Conservation (phyloP, 2,329 filamentous ascomycete species). For the Purpureocillium takamizusanense region DNA sequence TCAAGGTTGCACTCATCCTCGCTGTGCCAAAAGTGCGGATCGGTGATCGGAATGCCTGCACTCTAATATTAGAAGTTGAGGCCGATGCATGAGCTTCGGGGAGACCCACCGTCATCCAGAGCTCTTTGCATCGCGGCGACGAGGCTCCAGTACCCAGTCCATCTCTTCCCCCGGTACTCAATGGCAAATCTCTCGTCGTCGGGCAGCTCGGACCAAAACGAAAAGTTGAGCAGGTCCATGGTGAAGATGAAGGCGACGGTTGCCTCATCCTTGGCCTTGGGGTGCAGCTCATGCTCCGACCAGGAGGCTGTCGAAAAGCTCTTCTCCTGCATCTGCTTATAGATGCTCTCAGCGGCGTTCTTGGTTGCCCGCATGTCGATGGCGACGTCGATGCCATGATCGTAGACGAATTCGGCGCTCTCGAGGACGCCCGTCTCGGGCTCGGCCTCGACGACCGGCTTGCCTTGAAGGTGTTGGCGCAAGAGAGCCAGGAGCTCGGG, state of each 20-base stretch:
- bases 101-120: slow-evolving; percentile 64
- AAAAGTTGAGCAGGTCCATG: slow-evolving; percentile 96
- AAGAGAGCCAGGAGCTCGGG: slow-evolving; percentile 80
- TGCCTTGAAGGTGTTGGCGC: slow-evolving; percentile 65
- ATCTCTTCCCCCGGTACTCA: slow-evolving; percentile 68
- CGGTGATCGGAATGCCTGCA: slow-evolving; percentile 77
- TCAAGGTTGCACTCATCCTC: slow-evolving; percentile 69
- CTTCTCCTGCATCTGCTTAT: slow-evolving; percentile 73
- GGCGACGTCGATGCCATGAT: slow-evolving; percentile 89
- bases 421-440: slow-evolving; percentile 76
- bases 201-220: slow-evolving; percentile 75
- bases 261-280: slow-evolving; percentile 67
- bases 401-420: slow-evolving; percentile 76
- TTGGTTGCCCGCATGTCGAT: slow-evolving; percentile 78
- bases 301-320: slow-evolving; percentile 77
- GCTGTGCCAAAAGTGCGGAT: slow-evolving; percentile 76
- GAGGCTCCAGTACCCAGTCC: slow-evolving; percentile 94
- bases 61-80: neutral
- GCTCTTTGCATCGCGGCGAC: slow-evolving; percentile 82
- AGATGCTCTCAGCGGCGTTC: slow-evolving; percentile 70
- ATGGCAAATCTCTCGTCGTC: slow-evolving; percentile 72
- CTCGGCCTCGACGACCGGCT: slow-evolving; percentile 42
- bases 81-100: neutral
- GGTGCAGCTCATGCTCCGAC: slow-evolving; percentile 84
- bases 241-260: slow-evolving; percentile 92